These are phyloP conservation scores for Suillus occidentalis DNA, from an alignment of 768 basidiomycete species.

Conservation along the genomic window DNA sequence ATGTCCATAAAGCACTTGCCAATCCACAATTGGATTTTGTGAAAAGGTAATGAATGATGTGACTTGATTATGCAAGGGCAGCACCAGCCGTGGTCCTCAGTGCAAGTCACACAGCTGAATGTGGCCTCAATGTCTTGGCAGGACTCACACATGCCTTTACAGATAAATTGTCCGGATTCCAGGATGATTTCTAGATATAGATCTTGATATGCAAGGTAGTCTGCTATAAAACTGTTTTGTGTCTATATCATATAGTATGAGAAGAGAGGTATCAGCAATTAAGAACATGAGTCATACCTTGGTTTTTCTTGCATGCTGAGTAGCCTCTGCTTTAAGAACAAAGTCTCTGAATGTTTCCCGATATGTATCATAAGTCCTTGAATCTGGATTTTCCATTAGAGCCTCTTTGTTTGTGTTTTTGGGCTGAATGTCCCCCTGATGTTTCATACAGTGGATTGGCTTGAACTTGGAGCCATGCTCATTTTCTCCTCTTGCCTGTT, in stretches of 20 bases:
- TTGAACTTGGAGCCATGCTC: neutral
- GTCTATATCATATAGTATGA: neutral
- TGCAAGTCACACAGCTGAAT: conserved; percentile 3
- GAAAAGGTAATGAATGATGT: conserved; percentile 8
- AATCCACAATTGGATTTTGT: conserved; percentile 23
- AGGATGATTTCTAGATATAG: neutral
- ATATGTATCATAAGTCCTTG: too few species aligned
- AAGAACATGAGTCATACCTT: too few species aligned
- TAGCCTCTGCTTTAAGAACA: neutral
- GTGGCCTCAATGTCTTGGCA: neutral
- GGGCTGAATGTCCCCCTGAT: too few species aligned
- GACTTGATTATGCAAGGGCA: neutral
- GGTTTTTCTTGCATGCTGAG: neutral
- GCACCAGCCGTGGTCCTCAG: conserved; percentile 8
- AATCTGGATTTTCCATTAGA: too few species aligned
- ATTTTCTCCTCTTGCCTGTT: neutral
- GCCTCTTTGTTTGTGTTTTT: too few species aligned
- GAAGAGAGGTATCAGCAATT: neutral
- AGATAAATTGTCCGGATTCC: too few species aligned
- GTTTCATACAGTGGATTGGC: neutral
- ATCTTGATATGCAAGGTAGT: neutral
- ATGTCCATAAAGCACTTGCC: conserved; percentile 11
- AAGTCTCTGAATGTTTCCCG: neutral
- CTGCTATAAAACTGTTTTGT: conserved; percentile 9
- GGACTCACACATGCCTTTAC: too few species aligned